Base-by-base conservation (phyloP, 768 basidiomycete genomes). In the Leccinellum luteum region DNA sequence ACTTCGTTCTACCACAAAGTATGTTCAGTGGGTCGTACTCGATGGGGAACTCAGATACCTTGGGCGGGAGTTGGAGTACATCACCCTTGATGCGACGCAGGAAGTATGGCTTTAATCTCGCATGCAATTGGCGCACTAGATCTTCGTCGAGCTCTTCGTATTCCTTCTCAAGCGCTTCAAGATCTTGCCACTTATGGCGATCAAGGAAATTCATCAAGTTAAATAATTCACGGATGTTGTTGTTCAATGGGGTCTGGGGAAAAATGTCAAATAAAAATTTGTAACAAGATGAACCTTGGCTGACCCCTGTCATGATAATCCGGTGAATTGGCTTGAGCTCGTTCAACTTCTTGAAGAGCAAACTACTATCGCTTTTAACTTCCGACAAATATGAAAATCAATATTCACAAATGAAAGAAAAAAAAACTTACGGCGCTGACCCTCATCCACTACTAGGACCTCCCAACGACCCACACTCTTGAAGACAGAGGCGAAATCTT, bases 151-250 rank as follows among this genome's bases (percentile, higher is more conserved):
- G 81, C 13, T 84, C 85, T 60, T 84, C 85, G 62, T 93, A 87
- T 58, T 91, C 81, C 63, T 81, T 83, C 57, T 89, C 86, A 12
- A 98, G 77, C 6, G 71, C 79, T 65, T 87, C 84, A 21, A 98
- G 76, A 68, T 98, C 85, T 6, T 74, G 69, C 92, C 92, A 92
- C 60, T 89, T 78, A 13, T 73, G 62, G 6, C 89, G 84, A 68
- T 94, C 92, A 17, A 98, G 81, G 76, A 98, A 98, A 70, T 94
- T 92, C 86, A 99, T 94, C 44, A 99, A 79, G 70, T 95, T 98
- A 79, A 98, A 96, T 25, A 99, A 74, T 73, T 99, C 97, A 48
- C 92, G 82, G 23, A 99, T 89, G 68, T 98, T 98, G 77, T 98
- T 98, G 73, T 98, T 98, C 57, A 98, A 73, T 0, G 96, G 96